Percentiles rank a stretch among this genome's conserved stretches.
Conservation (phyloP, 441 rosid species). For the Jatropha multifida region DNA sequence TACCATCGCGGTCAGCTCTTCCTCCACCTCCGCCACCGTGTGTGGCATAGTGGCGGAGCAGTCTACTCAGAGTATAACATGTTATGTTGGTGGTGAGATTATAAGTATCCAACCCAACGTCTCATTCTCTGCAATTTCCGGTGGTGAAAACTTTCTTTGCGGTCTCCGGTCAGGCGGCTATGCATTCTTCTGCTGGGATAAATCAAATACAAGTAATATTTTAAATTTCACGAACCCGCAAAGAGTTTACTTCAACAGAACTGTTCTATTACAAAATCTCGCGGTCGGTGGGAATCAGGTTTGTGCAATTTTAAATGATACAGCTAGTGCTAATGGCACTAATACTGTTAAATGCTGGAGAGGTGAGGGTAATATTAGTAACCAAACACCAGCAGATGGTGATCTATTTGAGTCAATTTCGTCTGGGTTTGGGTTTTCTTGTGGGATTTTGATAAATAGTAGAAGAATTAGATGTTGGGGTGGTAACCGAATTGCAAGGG, state of each 20-base stretch:
- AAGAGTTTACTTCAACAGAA: slow-evolving; percentile 51
- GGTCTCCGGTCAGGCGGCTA: slow-evolving; percentile 80
- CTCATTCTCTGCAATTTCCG: slow-evolving; percentile 70
- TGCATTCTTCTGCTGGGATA: slow-evolving; percentile 73
- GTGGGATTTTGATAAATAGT: slow-evolving; percentile 52
- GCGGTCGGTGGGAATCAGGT: slow-evolving; percentile 68
- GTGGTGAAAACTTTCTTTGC: slow-evolving; percentile 62
- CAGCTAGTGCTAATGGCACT: slow-evolving; percentile 16
- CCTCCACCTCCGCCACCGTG: slow-evolving; percentile 53
- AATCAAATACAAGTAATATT: slow-evolving; percentile 12
- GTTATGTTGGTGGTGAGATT: slow-evolving; percentile 41
- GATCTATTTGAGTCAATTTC: slow-evolving; percentile 41
- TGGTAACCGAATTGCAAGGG: slow-evolving; percentile 25
- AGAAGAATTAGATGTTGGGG: slow-evolving; percentile 66
- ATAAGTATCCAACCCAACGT: slow-evolving; percentile 44
- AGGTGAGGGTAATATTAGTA: slow-evolving; percentile 10
- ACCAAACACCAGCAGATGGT: slow-evolving; percentile 3
- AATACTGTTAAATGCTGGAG: slow-evolving; percentile 66
- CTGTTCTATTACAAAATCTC: slow-evolving; percentile 40
- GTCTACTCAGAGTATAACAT: slow-evolving; percentile 47
- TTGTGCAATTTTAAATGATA: slow-evolving; percentile 48
- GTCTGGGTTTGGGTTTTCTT: slow-evolving; percentile 68
- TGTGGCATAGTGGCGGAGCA: slow-evolving; percentile 66
- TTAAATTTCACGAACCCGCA: slow-evolving; percentile 18
- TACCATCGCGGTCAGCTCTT: slow-evolving; percentile 62